Base-by-base conservation (phyloP, 805 yeast genomes). In the Clavispora vitiphila region DNA sequence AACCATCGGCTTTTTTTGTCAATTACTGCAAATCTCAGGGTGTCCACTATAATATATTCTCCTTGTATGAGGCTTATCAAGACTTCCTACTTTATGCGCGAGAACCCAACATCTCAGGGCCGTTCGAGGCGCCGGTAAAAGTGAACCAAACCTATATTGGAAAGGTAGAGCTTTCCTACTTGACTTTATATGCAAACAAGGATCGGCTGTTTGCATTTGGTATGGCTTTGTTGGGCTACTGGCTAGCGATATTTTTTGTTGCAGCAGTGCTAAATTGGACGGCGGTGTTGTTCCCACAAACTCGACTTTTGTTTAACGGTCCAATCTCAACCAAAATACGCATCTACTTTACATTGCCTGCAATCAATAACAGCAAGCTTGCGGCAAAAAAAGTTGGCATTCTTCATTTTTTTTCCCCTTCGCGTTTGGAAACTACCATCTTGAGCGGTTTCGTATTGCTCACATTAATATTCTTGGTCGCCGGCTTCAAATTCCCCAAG, bases 1-100 rank as follows among this genome's bases (percentile, higher is more conserved):
- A 40, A 5, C 41, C 40, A 4, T 43, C 41, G 37, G 31, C 42
- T n/a, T 23, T 36, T 15, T 30, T 16, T 19, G 21, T 24, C 8
- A 14, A 26, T 8, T 14, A 27, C n/a, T 37, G 39, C n/a, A 21
- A 12, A 5, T 15, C 19, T 7, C 29, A 26, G 10, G 23, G 25
- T 16, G 71, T 77, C 38, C 67, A 71, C 53, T 73, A 81, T 51
- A 86, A 95, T 1, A 67, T 86, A 37, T 95, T 96, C 34, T 83
- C 95, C 1, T 68, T 88, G 12, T 15, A 8, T 41, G 86, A 82
- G 9, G 25, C 19, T 9, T 19, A 25, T 9, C 8, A 37, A 12
- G 22, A 24, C n/a, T 35, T 53, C 43, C 58, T 55, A 38, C 38
- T 38, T 5, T 37, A 34, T 24, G 19, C 37, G 16, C 18, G 40